Evolutionary conservation across 1,284 basidiomycete genomes (phyloP), one percentile per base, ranked within the genome.

Genomic region (Sphaerobolus stellatus): DNA sequence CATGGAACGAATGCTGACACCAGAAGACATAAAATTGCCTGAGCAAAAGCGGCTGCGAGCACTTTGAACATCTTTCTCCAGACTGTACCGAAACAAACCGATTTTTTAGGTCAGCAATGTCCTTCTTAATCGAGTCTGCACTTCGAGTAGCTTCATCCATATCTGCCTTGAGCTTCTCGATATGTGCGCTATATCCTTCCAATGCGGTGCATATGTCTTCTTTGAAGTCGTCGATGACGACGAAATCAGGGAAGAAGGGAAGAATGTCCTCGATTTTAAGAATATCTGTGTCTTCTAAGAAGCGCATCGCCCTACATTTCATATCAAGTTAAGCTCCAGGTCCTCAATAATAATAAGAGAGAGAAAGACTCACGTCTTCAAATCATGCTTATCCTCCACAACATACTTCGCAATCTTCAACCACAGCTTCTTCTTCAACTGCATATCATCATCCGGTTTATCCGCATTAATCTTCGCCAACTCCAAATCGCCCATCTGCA

Each of bases 181-280:
- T 99, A 62, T 94, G 90, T 7, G 87, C 81, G 33, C 93, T 92
- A 68, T 99, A 99, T 4, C 90, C 88, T 69, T 99, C 97, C 57
- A 99, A 76, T 0, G 97, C 97, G 56, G 88, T 86, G 60, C 96
- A 97, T 62, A 99, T 99, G 73, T 99, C 95, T 63, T 96, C 92
- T 71, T 99, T 99, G 82, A 99, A 99, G 68, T 98, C 95, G 69
- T 99, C 97, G 63, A 99, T 98, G 59, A 99, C 93, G 13, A 96
- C 94, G 71, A 99, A 99, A 73, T 99, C 96, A 2, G 97, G 96
- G 84, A 99, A 99, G 84, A 98, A 99, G 2, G 97, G 97, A 24
- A 99, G 75, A 52, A 99, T 96, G 67, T 99, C 97, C 70, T 99
- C 97, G 61, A 99, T 96, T 72, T 98, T 96, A 66, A 99, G 84